phyloP scores from a whole-genome alignment of 441 rosid genomes.

The Adansonia gregorii region DNA sequence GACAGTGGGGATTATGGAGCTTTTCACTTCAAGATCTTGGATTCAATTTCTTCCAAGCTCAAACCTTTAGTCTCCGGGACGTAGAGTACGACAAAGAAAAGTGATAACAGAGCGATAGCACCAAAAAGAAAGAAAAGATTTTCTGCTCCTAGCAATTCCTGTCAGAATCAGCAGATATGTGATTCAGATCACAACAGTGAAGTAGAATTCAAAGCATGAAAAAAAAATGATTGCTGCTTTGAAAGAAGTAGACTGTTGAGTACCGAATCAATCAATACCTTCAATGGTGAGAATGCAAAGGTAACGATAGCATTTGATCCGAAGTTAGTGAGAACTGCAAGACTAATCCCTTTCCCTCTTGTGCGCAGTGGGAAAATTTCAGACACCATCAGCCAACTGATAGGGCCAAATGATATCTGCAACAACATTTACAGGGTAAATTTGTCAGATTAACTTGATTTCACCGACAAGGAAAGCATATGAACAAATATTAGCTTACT shows the following conservation, averaged over 20 bases:
- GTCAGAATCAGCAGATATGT: constrained; percentile 37
- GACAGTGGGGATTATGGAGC: background rate
- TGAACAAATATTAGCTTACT: background rate
- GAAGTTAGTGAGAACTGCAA: constrained; percentile 93
- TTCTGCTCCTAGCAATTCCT: constrained; percentile 88
- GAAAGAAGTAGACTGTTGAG: constrained; percentile 4
- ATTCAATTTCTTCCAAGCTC: constrained; percentile 94
- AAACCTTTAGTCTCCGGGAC: constrained; percentile 98
- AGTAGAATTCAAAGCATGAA: background rate
- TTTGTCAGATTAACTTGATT: constrained; percentile 7
- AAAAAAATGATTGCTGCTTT: background rate
- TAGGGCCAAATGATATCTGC: constrained; percentile 93
- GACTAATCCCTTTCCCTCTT: constrained; percentile 79
- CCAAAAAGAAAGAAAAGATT: constrained; percentile 90
- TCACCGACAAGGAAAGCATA: background rate
- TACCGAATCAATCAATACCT: constrained; percentile 47
- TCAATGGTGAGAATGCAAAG: constrained; percentile 90
- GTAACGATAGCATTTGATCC: constrained; percentile 96
- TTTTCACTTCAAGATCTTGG: constrained; percentile 76
- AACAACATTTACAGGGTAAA: constrained; percentile 21
- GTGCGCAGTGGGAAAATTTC: constrained; percentile 86
- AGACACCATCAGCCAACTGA: constrained; percentile 99
- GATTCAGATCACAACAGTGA: constrained; percentile 21
- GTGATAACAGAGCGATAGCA: constrained; percentile 69
- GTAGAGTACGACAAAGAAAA: constrained; percentile 53